These are phyloP conservation scores for Chimonanthus praecox DNA, from an alignment of 164 flowering plant genomes.

Conservation along the genomic window DNA sequence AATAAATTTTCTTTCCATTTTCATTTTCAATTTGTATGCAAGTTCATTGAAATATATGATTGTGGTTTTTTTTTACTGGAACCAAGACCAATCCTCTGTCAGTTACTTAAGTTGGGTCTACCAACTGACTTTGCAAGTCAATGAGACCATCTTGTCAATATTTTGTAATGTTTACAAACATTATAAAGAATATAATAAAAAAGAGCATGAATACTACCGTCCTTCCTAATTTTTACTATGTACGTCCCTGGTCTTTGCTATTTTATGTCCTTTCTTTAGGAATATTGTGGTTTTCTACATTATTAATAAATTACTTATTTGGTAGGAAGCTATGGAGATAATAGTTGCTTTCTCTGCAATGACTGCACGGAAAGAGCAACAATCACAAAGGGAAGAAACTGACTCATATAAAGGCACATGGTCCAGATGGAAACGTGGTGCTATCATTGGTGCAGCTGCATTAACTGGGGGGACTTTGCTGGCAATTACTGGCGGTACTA, in stretches of 20 bases:
- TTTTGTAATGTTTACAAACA: no score
- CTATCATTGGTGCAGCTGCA: slow-evolving; percentile 99
- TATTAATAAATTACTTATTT: not conserved
- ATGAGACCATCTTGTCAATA: no score
- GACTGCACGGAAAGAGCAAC: slow-evolving; percentile 58
- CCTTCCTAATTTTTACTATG: no score
- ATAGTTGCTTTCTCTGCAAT: slow-evolving; percentile 91
- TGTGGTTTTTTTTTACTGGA: no score
- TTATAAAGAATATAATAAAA: no score
- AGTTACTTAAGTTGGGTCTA: no score
- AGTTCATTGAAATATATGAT: no score
- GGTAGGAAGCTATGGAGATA: slow-evolving; percentile 91
- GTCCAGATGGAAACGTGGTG: slow-evolving; percentile 97
- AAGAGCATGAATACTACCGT: no score
- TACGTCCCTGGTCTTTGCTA: no score
- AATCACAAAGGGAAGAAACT: slow-evolving; percentile 36
- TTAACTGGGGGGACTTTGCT: slow-evolving; percentile 92
- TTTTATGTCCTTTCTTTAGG: not conserved
- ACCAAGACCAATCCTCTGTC: no score
- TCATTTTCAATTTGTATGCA: not conserved
- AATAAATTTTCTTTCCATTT: not conserved
- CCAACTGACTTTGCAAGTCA: no score
- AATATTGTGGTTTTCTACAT: not conserved
- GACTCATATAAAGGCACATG: slow-evolving; percentile 47
- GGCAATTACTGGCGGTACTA: slow-evolving; percentile 95